Percentiles rank a stretch among this genome's conserved stretches.
phyloP scores from a whole-genome alignment of 2,329 filamentous ascomycete genomes.

The Chlorencoelia australis region DNA sequence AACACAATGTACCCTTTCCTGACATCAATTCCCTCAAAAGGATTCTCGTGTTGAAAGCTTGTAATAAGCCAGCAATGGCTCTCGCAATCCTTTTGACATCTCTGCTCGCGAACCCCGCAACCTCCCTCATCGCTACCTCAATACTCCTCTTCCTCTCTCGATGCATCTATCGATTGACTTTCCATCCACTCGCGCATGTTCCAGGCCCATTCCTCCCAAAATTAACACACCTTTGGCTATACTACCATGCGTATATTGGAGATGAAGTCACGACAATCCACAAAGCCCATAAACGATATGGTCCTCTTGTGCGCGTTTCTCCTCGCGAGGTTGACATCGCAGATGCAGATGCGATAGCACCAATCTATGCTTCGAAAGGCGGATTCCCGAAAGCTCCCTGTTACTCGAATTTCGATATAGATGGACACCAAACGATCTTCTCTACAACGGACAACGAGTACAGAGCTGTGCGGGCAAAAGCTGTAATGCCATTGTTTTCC shows the following conservation, averaged over 20 bases:
- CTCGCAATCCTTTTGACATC: slow-evolving; percentile 5
- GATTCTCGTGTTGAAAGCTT: too few species aligned
- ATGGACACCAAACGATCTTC: slow-evolving; percentile 45
- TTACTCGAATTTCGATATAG: slow-evolving; percentile 48
- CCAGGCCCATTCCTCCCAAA: slow-evolving; percentile 30
- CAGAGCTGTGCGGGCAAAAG: slow-evolving; percentile 37
- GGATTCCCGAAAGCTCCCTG: slow-evolving; percentile 42
- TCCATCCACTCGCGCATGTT: slow-evolving; percentile 31
- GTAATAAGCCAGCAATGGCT: too few species aligned
- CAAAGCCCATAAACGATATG: slow-evolving; percentile 23
- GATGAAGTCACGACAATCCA: slow-evolving; percentile 23
- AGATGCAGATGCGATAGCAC: slow-evolving; percentile 25
- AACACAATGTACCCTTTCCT: too few species aligned
- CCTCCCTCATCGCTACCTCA: slow-evolving; percentile 5
- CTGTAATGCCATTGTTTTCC: slow-evolving; percentile 39
- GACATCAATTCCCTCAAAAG: too few species aligned
- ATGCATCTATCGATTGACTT: slow-evolving; percentile 27
- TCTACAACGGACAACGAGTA: slow-evolving; percentile 33
- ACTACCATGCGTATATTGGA: slow-evolving; percentile 30
- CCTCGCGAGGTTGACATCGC: slow-evolving; percentile 29
- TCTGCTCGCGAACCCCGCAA: slow-evolving; percentile 6
- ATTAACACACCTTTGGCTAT: slow-evolving; percentile 26
- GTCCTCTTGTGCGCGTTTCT: slow-evolving; percentile 26
- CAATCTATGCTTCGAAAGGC: slow-evolving; percentile 41
- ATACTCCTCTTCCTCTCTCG: slow-evolving; percentile 10